Base-by-base conservation (phyloP, 441 rosid genomes). In the Biscutella auriculata region DNA sequence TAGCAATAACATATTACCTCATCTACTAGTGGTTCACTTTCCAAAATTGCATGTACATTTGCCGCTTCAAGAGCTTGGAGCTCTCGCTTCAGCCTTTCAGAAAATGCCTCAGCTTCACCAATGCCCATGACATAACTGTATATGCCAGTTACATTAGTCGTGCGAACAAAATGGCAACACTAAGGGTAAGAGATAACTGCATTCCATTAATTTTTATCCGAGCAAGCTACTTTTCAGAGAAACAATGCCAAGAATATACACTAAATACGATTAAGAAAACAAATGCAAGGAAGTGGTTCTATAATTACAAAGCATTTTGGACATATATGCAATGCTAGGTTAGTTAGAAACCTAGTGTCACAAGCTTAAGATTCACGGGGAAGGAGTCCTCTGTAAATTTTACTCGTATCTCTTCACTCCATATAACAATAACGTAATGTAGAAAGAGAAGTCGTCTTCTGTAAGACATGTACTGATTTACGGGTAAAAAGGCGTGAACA, bases 41-140 rank as follows among this genome's bases (percentile, higher is more conserved):
- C 99, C 80, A 90, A 69, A 71, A 94, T 85, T 69, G 97, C 99
- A 78, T 94, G 99, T 60, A 94, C 97, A 65, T 94, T 94, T 61
- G 99, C 99, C 10, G 99, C 99, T 80, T 94, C 99, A 56, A 94
- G 77, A 16, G 99, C 99, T 54, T 75, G 97, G 75, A 92, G 92
- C 78, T 94, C 97, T 54, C 99, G 84, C 82, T 84, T 94, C 76
- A 94, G 76, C 73, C 97, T 83, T 80, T 94, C 99, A 64, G 99
- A 94, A 77, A 90, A 94, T 48, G 88, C 99, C 79, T 87, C 97
- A 44, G 97, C 99, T 77, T 94, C 97, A 60, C 95, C 94, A 72
- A 90, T 85, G 49, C 97, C 99, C 95, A 90, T 90, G 53, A 90
- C 95, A 77, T 94, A 94, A 59, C 99, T 94, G 95, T 67, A 49